A percentile compares a stretch with the other conserved stretches of the same genome.
Evolutionary conservation across 495 filamentous ascomycete genomes (phyloP).

Genomic region (Daldinia decipiens): DNA sequence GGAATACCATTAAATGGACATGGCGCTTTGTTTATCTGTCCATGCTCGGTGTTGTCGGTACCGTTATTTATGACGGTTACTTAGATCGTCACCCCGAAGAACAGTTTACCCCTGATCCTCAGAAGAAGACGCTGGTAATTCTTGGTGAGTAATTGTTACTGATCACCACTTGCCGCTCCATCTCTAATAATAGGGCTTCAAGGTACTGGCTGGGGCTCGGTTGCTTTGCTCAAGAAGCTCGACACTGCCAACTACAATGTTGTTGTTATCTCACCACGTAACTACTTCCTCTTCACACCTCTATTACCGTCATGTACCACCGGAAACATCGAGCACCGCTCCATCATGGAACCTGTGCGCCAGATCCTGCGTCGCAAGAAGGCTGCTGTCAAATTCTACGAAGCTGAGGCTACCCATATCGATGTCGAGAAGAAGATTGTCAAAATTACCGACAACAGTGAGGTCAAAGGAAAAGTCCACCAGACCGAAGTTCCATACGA

Average conservation of each 20-base stretch:
- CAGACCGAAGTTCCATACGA: constrained; percentile 95
- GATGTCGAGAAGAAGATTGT: constrained; percentile 91
- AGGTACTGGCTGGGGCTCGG: constrained; percentile 90
- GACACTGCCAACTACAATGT: constrained; percentile 99
- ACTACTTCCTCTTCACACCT: constrained; percentile 99
- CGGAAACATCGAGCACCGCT: constrained; percentile 96
- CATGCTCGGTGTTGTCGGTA: constrained; percentile 71
- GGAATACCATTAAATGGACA: constrained; percentile 57
- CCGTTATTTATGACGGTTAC: constrained; percentile 83
- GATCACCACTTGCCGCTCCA: constrained; percentile 4
- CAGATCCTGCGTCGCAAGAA: constrained; percentile 95
- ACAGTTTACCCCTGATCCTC: constrained; percentile 81
- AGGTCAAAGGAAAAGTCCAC: constrained; percentile 84
- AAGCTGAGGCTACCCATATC: constrained; percentile 97
- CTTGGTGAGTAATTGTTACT: constrained; percentile 71
- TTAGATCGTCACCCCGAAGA: constrained; percentile 80
- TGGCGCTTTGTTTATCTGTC: constrained; percentile 83
- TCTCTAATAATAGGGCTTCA: constrained; percentile 28
- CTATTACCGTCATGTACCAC: constrained; percentile 96
- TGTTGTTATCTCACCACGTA: constrained; percentile 92
- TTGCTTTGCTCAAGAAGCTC: constrained; percentile 96
- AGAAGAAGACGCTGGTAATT: constrained; percentile 97
- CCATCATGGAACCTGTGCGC: constrained; percentile 98
- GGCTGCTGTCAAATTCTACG: constrained; percentile 92
- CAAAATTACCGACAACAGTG: constrained; percentile 88